Base-by-base conservation (phyloP, 805 yeast species). In the Monosporozyma aerobia region DNA sequence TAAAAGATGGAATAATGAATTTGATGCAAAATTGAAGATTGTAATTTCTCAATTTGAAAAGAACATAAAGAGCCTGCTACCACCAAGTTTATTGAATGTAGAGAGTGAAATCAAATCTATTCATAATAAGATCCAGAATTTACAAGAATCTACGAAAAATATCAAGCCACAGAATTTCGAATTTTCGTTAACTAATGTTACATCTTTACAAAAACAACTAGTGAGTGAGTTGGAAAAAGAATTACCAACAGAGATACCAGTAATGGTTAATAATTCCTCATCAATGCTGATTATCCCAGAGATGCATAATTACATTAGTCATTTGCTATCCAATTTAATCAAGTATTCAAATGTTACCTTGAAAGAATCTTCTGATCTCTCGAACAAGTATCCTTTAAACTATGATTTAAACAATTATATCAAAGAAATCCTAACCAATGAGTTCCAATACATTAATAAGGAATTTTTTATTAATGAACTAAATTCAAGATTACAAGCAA, bases 161-260 rank as follows among this genome's bases (percentile, higher is more conserved):
- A 32, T 48, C 6, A 45, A 30, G 13, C 54, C 39, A 13, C n/a
- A 53, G 3, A 44, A 32, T 48, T 13, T 35, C 8, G 45, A 39
- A 33, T 57, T 29, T 22, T 50, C 59, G 13, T 37, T 59, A 47
- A 56, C 57, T 6, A 63, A 64, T 47, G 56, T 64, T 30, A 63
- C 67, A 9, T 55, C 58, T 44, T 59, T 60, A 54, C 64, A 62
- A 44, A 56, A 59, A 5, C 51, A 54, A 37, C 48, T 63, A 25
- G 47, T 60, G 5, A 35, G 45, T 30, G 60, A 62, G 44, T 50
- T 67, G 32, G 56, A 61, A 25, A 46, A 52, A 1, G 48, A 52
- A 16, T 53, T 68, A 45, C 71, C 71, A 1, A 56, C 57, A 9
- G 64, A 64, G 44, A 64, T 68, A 7, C 70, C 70, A 1, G 66